A percentile compares a stretch with the other conserved stretches of the same genome.
These are phyloP conservation scores for Lippia alba DNA, from an alignment of 305 asterid genomes.

Conservation along the genomic window DNA sequence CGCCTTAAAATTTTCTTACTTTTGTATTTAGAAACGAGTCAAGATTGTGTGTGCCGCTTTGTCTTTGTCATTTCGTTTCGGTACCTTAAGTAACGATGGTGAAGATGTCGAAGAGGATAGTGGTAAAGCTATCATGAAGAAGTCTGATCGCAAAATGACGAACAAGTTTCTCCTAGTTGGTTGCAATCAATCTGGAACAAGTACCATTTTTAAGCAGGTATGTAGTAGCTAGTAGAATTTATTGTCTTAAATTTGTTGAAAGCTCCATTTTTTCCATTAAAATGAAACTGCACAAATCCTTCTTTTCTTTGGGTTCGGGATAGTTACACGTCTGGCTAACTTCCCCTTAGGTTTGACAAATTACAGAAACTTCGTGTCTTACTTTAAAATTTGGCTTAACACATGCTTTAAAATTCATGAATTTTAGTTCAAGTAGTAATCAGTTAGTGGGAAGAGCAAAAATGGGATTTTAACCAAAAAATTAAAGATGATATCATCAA, in stretches of 20 bases:
- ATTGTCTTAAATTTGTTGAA: not conserved
- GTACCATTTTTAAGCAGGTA: slow-evolving; percentile 93
- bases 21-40: slow-evolving; percentile 58
- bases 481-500: too few relatives aligned
- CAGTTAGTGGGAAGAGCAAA: too few relatives aligned
- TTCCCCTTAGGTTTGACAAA: too few relatives aligned
- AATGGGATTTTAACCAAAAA: too few relatives aligned
- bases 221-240: not conserved
- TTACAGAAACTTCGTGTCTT: too few relatives aligned
- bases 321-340: not conserved
- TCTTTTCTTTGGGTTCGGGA: too few relatives aligned
- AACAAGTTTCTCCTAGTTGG: slow-evolving; percentile 78
- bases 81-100: slow-evolving; percentile 34
- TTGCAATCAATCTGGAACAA: slow-evolving; percentile 75
- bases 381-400: too few relatives aligned
- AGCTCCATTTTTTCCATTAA: not conserved
- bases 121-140: slow-evolving; percentile 35
- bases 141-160: slow-evolving; percentile 37
- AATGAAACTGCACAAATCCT: slow-evolving; percentile 2
- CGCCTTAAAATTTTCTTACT: not conserved
- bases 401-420: too few relatives aligned
- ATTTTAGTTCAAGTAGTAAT: too few relatives aligned
- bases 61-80: slow-evolving; percentile 77
- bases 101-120: slow-evolving; percentile 45
- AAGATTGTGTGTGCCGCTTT: slow-evolving; percentile 70